A percentile compares a stretch with the other conserved stretches of the same genome.
These are phyloP conservation scores for Penicillium robsamsonii DNA, from an alignment of 495 filamentous ascomycete genomes.

Conservation along the genomic window DNA sequence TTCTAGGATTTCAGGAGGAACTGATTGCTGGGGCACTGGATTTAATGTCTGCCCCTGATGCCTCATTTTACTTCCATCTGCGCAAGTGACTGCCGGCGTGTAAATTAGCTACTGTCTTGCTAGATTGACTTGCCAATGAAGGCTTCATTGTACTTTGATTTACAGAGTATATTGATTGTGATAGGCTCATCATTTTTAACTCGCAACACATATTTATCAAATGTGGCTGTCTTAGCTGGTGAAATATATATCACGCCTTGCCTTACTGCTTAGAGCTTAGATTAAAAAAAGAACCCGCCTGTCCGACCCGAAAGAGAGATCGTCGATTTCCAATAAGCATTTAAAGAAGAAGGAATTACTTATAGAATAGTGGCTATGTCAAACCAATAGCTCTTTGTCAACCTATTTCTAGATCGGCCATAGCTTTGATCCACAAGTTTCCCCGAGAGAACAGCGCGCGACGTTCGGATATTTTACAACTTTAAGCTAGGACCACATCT, in stretches of 20 bases:
- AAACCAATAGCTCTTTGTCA: not conserved
- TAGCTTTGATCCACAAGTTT: not conserved
- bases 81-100: too few relatives aligned
- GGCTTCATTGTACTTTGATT: conserved; percentile 19
- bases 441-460: not conserved
- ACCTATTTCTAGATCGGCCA: not conserved
- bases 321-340: not conserved
- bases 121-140: too few relatives aligned
- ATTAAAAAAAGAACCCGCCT: not conserved
- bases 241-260: not conserved
- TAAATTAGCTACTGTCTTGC: too few relatives aligned
- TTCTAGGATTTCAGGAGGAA: too few relatives aligned
- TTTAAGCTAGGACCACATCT: not conserved
- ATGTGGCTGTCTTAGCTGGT: not conserved
- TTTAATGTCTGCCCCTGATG: too few relatives aligned
- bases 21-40: too few relatives aligned
- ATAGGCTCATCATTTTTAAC: not conserved
- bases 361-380: not conserved
- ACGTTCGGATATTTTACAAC: not conserved
- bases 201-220: not conserved
- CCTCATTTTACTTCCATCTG: too few relatives aligned
- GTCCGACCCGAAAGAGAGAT: not conserved
- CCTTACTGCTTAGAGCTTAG: not conserved
- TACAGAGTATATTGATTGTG: not conserved
- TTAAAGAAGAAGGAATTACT: not conserved